Base-by-base conservation (phyloP, 495 filamentous ascomycete species). In the Pyronema domesticum region DNA sequence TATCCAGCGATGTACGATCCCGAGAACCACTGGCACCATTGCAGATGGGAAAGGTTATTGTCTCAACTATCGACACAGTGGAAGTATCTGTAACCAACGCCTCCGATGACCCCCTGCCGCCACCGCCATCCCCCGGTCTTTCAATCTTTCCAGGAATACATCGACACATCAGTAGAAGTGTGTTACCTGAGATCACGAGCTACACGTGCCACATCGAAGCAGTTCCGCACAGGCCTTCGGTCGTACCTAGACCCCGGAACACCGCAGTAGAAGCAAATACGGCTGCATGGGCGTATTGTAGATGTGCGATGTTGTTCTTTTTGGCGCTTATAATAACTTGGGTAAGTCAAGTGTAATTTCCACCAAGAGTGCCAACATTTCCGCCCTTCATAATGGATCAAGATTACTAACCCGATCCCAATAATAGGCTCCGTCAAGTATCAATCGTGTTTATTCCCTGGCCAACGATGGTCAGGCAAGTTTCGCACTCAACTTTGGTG, bases 271-370 rank as follows among this genome's bases (percentile, higher is more conserved):
- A 72, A 55, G 70, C 75, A 53, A 76, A 79, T 60, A 77, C 74
- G 45, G 80, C 79, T 3, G 78, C 80, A 3, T 89, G 81, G 81
- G 79, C 80, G 0, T 94, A 91, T 64, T 80, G 77, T 46, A 88
- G 88, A 55, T 88, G 84, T 53, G 80, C 86, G 0, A 76, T 89
- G 61, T 71, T 93, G n/a, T 93, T 91, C 71, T 93, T 93, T 65
- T 72, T 80, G 10, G 84, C 83, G 0, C 72, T 94, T 50, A 71
- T 88, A 37, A 76, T 89, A 37, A 89, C 85, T 15, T 94, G 87
- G 86, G 79, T 80, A 58, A 30, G 23, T 30, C 23, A 30, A 30
- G 23, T 30, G 23, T 5, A 57, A 30, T 30, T 30, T 30, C 23
- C 23, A 30, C 5, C 23, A 30, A 2, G 23, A 30, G 64, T n/a